Conservation (phyloP, 2,329 filamentous ascomycete species). For the Diaporthe batatas region DNA sequence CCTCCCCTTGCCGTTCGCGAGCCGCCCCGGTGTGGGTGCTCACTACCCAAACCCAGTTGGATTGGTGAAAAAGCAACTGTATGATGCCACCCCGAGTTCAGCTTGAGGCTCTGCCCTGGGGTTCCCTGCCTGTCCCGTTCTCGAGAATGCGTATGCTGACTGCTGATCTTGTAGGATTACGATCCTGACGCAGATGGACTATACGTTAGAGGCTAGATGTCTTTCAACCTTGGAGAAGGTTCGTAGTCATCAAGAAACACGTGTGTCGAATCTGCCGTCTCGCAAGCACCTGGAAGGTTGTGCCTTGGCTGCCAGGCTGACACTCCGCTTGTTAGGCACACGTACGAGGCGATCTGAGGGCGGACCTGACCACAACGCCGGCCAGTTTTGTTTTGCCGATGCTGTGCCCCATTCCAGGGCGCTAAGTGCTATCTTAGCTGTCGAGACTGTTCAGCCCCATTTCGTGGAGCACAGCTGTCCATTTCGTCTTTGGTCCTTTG, state of each 20-base stretch:
- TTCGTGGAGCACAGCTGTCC: not conserved
- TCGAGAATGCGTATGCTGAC: constrained; percentile 1
- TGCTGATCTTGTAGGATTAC: not conserved
- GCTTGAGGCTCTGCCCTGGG: constrained; percentile 42
- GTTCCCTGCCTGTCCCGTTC: constrained; percentile 14
- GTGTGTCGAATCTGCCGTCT: constrained; percentile 1
- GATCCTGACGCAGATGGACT: constrained; percentile 23
- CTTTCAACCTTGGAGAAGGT: not conserved
- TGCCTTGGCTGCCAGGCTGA: constrained; percentile 12
- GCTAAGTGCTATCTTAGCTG: constrained; percentile 24
- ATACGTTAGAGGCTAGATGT: not conserved
- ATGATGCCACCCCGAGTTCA: constrained; percentile 28
- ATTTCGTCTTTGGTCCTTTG: constrained; percentile 25
- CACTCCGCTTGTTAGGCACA: constrained; percentile 5
- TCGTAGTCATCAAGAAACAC: constrained; percentile 20
- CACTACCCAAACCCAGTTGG: constrained; percentile 4
- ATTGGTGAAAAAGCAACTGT: constrained; percentile 34
- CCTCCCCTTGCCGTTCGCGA: constrained; percentile 18
- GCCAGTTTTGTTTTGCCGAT: not conserved
- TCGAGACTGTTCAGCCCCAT: constrained; percentile 20
- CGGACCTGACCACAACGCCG: constrained; percentile 1
- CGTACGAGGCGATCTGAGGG: constrained; percentile 28
- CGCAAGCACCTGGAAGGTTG: not conserved
- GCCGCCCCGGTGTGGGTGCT: constrained; percentile 31
- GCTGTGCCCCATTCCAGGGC: constrained; percentile 21